A percentile compares a stretch with the other conserved stretches of the same genome.
These are phyloP conservation scores for Lentinula guzmanii DNA, from an alignment of 768 basidiomycete genomes.

Conservation along the genomic window DNA sequence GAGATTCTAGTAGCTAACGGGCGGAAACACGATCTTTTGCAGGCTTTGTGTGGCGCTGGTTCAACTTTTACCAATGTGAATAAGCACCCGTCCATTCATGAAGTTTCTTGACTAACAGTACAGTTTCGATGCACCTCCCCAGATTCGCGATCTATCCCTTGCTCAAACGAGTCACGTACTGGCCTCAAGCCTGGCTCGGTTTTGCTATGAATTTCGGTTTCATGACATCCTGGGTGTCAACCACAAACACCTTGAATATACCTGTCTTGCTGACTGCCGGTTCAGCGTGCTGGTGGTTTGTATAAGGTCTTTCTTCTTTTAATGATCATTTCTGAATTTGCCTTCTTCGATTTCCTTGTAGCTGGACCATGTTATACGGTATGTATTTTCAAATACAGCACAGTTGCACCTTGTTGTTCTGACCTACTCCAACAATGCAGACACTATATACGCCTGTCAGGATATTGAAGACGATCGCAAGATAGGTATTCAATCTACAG, in stretches of 20 bases:
- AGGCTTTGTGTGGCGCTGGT: conserved; percentile 38
- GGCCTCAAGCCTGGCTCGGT: conserved; percentile 61
- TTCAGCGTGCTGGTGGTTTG: conserved; percentile 42
- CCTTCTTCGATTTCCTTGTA: conserved; percentile 9
- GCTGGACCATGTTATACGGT: conserved; percentile 49
- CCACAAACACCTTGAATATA: conserved; percentile 24
- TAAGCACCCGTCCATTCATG: not conserved
- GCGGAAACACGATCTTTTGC: not conserved
- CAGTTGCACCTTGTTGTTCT: not conserved
- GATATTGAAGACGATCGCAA: conserved; percentile 70
- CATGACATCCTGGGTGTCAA: conserved; percentile 41
- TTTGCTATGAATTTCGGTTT: conserved; percentile 54
- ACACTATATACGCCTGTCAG: conserved; percentile 77
- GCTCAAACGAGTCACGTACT: conserved; percentile 50
- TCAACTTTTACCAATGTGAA: conserved; percentile 39
- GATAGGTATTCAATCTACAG: conserved; percentile 72
- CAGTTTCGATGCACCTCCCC: not conserved
- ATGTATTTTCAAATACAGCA: not conserved
- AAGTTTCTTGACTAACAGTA: not conserved
- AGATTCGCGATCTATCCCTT: conserved; percentile 45
- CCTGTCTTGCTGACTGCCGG: conserved; percentile 28
- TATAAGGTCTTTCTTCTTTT: not conserved
- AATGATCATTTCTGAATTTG: not conserved
- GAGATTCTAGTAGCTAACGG: not conserved
- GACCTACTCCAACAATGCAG: conserved; percentile 11